A percentile compares a stretch with the other conserved stretches of the same genome.
Evolutionary conservation across 83 land plant genomes (phyloP).

Genomic region (Larix sibirica): DNA sequence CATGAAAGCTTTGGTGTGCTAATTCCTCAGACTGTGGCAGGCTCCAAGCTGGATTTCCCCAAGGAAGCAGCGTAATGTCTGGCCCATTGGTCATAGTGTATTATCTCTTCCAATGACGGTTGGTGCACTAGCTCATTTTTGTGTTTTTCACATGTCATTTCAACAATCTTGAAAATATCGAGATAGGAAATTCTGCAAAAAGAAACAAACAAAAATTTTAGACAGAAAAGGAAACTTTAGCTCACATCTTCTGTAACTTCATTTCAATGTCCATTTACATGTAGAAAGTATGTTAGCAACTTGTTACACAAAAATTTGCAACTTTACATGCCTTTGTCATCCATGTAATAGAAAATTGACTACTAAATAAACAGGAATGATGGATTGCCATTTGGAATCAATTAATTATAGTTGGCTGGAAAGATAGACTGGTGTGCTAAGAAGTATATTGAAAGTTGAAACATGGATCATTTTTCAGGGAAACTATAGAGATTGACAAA

Average conservation of each 20-base stretch:
- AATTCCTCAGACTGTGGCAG: conserved; percentile 42
- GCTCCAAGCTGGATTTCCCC: conserved; percentile 31
- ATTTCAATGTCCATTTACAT: background rate
- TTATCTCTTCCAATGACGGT: conserved; percentile 88
- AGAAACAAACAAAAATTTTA: conserved; percentile 1
- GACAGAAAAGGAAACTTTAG: background rate
- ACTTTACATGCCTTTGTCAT: background rate
- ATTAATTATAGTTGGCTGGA: background rate
- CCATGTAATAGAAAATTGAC: background rate
- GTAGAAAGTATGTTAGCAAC: background rate
- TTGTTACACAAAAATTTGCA: background rate
- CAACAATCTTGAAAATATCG: conserved; percentile 87
- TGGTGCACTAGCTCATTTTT: conserved; percentile 55
- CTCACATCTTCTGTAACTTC: background rate
- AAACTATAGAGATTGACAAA: background rate
- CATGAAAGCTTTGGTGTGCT: background rate
- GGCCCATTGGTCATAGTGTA: conserved; percentile 96
- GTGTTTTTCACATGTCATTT: conserved; percentile 86
- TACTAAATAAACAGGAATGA: background rate
- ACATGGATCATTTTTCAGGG: background rate
- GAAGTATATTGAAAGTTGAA: background rate
- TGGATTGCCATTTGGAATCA: background rate
- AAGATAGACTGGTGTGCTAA: background rate
- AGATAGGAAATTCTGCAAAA: conserved; percentile 79
- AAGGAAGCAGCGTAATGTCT: conserved; percentile 66